A percentile compares a stretch with the other conserved stretches of the same genome.
Evolutionary conservation across 164 flowering plant genomes (phyloP).

Genomic region (Paratinospora sagittata): DNA sequence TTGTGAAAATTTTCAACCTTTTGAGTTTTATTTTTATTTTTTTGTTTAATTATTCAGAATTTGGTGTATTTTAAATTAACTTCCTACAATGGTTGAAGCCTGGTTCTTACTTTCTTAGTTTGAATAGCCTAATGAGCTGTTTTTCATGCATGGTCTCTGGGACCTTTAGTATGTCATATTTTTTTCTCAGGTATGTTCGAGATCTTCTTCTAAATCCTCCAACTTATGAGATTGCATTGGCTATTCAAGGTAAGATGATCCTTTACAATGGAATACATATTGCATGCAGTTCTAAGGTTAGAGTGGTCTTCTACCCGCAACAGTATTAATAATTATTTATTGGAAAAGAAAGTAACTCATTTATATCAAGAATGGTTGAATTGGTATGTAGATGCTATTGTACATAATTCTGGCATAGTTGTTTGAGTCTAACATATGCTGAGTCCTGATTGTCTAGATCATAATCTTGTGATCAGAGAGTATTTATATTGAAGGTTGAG

Average conservation of each 20-base stretch:
- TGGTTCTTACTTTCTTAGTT: not conserved
- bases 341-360: not conserved
- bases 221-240: constrained; percentile 64
- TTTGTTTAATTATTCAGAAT: not conserved
- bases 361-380: not conserved
- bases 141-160: not conserved
- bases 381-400: not conserved
- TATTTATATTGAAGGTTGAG: not conserved
- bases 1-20: not conserved
- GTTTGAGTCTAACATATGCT: not conserved
- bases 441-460: not conserved
- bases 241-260: constrained; percentile 67
- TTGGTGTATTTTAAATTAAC: not conserved
- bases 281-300: not conserved
- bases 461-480: not conserved
- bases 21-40: not conserved
- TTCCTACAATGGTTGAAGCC: not conserved
- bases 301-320: not conserved
- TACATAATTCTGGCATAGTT: not conserved
- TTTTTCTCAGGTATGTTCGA: constrained; percentile 64
- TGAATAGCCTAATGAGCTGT: not conserved
- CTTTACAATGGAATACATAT: not conserved
- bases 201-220: constrained; percentile 98
- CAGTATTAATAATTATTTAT: not conserved
- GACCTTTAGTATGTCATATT: not conserved